Conservation (phyloP, 2,329 filamentous ascomycete species). For the Botryotinia narcissicola region DNA sequence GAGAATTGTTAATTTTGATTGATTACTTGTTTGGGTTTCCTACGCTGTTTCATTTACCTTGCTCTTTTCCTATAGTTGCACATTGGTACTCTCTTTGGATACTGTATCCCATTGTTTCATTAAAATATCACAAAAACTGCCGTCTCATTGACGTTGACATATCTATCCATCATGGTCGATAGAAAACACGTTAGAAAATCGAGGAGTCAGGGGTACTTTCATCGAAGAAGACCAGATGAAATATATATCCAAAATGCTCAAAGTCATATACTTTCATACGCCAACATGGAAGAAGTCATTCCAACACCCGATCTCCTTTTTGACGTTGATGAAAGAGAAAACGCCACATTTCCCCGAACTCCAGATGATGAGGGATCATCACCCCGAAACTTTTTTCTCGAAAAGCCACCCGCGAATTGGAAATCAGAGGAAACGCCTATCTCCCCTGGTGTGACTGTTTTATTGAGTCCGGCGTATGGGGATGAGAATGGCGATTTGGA, state of each 20-base stretch:
- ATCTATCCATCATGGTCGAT: slow-evolving; percentile 3
- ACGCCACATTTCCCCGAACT: neutral
- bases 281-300: neutral
- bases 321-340: neutral
- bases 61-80: neutral
- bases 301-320: neutral
- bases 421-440: neutral
- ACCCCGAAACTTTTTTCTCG: slow-evolving; percentile 13
- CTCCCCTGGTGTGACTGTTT: slow-evolving; percentile 15
- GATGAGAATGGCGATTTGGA: slow-evolving; percentile 13
- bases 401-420: neutral
- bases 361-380: neutral
- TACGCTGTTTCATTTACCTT: neutral
- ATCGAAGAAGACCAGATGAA: slow-evolving; percentile 5
- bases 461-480: slow-evolving; percentile 10
- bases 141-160: neutral
- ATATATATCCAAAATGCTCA: slow-evolving; percentile 8
- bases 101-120: neutral
- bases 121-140: neutral
- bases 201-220: slow-evolving; percentile 6
- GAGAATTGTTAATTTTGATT: neutral
- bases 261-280: neutral
- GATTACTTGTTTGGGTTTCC: neutral
- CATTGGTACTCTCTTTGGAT: neutral
- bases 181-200: slow-evolving; percentile 1